Evolutionary conservation across 768 basidiomycete genomes (phyloP), one percentile per base, ranked within the genome.

Genomic region (Suillus sp.): DNA sequence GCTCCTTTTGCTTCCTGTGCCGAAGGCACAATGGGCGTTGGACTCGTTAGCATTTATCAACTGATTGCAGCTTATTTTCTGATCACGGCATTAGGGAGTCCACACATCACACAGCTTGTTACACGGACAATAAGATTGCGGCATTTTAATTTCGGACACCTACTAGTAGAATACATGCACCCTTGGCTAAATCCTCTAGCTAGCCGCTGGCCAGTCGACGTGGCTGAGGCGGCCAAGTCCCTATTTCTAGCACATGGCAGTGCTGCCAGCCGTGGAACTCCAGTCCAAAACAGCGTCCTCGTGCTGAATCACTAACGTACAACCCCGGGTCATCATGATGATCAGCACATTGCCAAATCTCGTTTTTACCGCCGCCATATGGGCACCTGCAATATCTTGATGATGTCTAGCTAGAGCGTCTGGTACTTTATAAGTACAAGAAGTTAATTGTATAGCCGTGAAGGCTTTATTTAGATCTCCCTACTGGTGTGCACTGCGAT

Each of bases 401-500:
- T 22, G 4, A 43, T 43, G 3, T 8, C 43, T 43, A 10, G 20
- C 43, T 3, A 45, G 20, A n/a, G 48, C 3, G 9, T 34, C 53
- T 34, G 7, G 18, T 32, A 11, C 20, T 53, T 5, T 35, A 54
- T 54, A 54, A 54, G n/a, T 54, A 54, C 34, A 6, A 6, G 32
- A n/a, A 48, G 25, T 25, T 40, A 11, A 14, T 22, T 10, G 34
- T n/a, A n/a, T n/a, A n/a, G 20, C 14, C 20, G 60, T 16, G 22
- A 27, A 37, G 14, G 18, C 30, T 20, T 37, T 22, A n/a, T 22
- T 45, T 20, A 25, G 11, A 37, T 47, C 34, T 30, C 60, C 14
- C 16, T 14, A 13, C 20, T 2, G 1, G 11, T 7, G 16, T n/a
- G 34, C 35, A 2, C 37, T 20, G 25, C 18, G 8, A 75, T 74